Percentiles rank a stretch among this genome's conserved stretches.
Evolutionary conservation across 306 rosid species (phyloP).

Genomic region (Inga laurina): DNA sequence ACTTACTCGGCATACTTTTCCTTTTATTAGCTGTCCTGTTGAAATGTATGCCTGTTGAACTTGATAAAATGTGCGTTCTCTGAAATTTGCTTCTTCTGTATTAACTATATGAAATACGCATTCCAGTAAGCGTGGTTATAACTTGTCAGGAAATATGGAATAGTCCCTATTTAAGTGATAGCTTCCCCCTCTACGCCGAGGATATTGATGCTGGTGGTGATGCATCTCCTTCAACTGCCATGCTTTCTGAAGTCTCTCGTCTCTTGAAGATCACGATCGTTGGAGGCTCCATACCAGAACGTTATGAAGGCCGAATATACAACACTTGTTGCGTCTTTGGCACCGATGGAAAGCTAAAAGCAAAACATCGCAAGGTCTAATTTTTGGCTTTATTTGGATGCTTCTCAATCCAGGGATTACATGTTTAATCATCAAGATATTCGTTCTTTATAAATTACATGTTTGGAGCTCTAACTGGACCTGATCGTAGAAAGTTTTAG

Average conservation of each 20-base stretch:
- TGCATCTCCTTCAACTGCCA: conserved; percentile 92
- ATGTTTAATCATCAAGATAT: background rate
- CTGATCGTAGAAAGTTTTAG: background rate
- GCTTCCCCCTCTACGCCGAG: conserved; percentile 86
- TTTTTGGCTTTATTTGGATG: background rate
- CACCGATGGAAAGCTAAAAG: conserved; percentile 71
- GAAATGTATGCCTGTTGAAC: background rate
- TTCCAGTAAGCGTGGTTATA: background rate
- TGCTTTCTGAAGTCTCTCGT: conserved; percentile 78
- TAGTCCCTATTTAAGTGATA: conserved; percentile 82
- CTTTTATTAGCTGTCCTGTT: background rate
- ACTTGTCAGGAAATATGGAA: conserved; percentile 88
- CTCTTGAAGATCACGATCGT: conserved; percentile 77
- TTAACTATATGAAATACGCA: background rate
- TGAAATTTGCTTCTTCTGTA: background rate
- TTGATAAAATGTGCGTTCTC: background rate
- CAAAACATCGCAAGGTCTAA: conserved; percentile 86
- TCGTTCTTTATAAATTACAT: background rate
- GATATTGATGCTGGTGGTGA: conserved; percentile 83
- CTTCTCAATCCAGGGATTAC: background rate
- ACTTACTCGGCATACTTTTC: background rate
- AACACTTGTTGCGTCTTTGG: conserved; percentile 90
- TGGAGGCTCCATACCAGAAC: conserved; percentile 92
- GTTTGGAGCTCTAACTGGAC: background rate
- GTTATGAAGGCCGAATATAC: conserved; percentile 68